Evolutionary conservation across 1,284 basidiomycete genomes (phyloP).

Genomic region (Anthracocystis setariae): DNA sequence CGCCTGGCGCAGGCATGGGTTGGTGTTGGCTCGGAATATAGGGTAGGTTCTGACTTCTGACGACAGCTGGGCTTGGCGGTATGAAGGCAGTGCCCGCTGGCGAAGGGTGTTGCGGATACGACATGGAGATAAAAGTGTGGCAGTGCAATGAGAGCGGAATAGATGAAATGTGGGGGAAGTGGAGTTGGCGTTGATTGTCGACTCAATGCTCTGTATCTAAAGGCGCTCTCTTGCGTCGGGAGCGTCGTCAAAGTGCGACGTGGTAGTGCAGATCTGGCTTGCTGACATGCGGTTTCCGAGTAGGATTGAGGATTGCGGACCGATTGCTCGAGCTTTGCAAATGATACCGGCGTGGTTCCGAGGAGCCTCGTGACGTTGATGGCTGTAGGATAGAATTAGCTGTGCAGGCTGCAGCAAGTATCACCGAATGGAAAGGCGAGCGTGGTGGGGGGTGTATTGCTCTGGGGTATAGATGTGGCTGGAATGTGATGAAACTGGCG

Average conservation of each 20-base stretch:
- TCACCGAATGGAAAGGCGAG: neutral
- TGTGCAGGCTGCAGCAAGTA: neutral
- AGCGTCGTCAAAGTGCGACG: too few species aligned
- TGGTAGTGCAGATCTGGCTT: too few species aligned
- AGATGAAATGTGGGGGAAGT: slow-evolving; percentile 40
- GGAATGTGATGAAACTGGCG: neutral
- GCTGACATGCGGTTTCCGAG: too few species aligned
- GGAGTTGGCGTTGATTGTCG: neutral
- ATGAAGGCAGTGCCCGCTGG: slow-evolving; percentile 22
- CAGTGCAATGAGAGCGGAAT: slow-evolving; percentile 5
- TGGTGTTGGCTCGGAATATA: slow-evolving; percentile 24
- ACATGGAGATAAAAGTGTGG: slow-evolving; percentile 23
- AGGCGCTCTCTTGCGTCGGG: too few species aligned
- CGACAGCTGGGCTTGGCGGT: slow-evolving; percentile 19
- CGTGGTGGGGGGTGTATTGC: neutral
- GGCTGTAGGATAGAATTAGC: too few species aligned
- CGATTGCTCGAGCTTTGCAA: too few species aligned
- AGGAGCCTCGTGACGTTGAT: too few species aligned
- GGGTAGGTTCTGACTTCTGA: slow-evolving; percentile 34
- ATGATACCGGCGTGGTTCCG: too few species aligned
- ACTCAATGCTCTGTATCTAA: neutral
- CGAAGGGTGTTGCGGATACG: slow-evolving; percentile 34
- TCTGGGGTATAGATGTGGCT: neutral
- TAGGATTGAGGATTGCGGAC: too few species aligned
- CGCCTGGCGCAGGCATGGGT: slow-evolving; percentile 5